These are phyloP conservation scores for Amanita jacksonii DNA, from an alignment of 768 basidiomycete genomes.

Conservation along the genomic window DNA sequence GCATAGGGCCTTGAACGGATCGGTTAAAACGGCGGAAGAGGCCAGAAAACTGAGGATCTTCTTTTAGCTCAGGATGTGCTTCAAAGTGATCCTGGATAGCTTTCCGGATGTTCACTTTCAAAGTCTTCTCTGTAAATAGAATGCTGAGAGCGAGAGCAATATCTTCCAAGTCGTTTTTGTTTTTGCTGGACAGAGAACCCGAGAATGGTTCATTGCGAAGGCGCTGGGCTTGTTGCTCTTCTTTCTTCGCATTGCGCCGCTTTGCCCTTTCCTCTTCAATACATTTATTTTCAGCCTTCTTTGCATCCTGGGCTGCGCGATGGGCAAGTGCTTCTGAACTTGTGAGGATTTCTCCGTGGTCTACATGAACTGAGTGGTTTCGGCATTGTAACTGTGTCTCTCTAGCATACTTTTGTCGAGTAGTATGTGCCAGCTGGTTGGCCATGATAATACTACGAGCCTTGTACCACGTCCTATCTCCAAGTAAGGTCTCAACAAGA, in stretches of 20 bases:
- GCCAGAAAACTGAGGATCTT: neutral
- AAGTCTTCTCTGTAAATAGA: neutral
- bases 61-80: neutral
- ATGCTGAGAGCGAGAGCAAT: neutral
- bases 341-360: too few relatives aligned
- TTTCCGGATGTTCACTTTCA: neutral
- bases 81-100: neutral
- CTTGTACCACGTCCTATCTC: neutral
- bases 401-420: neutral
- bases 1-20: neutral
- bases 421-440: neutral
- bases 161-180: neutral
- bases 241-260: neutral
- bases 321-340: neutral
- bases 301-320: neutral
- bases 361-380: too few relatives aligned
- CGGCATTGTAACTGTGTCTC: too few relatives aligned
- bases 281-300: too few relatives aligned
- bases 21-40: neutral
- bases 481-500: neutral
- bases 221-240: neutral
- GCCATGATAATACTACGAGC: neutral
- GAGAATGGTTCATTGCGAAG: neutral
- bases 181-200: neutral
- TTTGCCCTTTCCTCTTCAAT: neutral